Evolutionary conservation across 2,329 filamentous ascomycete genomes (phyloP).

Genomic region (Botrytis paeoniae): DNA sequence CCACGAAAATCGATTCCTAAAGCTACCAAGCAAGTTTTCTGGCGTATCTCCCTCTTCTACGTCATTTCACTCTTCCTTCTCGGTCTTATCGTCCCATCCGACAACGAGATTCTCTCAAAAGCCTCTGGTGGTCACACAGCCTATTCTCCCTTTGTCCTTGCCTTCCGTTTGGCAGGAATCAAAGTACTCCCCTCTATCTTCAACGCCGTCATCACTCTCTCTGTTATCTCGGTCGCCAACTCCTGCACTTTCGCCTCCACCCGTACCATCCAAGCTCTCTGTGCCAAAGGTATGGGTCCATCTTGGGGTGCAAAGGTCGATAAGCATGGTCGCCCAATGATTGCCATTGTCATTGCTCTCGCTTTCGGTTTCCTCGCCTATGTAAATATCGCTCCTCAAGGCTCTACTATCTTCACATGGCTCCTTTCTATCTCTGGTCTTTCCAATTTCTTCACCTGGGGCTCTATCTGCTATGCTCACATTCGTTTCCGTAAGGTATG

Average conservation of each 20-base stretch:
- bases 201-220: conserved; percentile 89
- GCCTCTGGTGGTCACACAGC: conserved; percentile 61
- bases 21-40: conserved; percentile 91
- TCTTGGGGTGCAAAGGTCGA: conserved; percentile 76
- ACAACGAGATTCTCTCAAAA: conserved; percentile 58
- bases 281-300: conserved; percentile 82
- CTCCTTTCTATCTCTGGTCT: conserved; percentile 70
- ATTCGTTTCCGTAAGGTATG: conserved; percentile 64
- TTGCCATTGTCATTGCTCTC: conserved; percentile 49
- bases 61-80: conserved; percentile 78
- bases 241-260: conserved; percentile 89
- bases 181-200: conserved; percentile 79
- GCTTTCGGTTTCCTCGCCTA: conserved; percentile 60
- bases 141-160: conserved; percentile 89
- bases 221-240: conserved; percentile 88
- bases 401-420: conserved; percentile 66
- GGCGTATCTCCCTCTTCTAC: conserved; percentile 86
- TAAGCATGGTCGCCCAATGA: conserved; percentile 69
- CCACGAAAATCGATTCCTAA: conserved; percentile 78
- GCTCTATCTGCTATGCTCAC: conserved; percentile 61
- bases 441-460: conserved; percentile 74
- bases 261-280: conserved; percentile 83
- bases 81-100: conserved; percentile 76
- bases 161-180: conserved; percentile 82
- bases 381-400: conserved; percentile 55